Base-by-base conservation (phyloP, 495 filamentous ascomycete genomes). In the Aspergillus coremiiformis region DNA sequence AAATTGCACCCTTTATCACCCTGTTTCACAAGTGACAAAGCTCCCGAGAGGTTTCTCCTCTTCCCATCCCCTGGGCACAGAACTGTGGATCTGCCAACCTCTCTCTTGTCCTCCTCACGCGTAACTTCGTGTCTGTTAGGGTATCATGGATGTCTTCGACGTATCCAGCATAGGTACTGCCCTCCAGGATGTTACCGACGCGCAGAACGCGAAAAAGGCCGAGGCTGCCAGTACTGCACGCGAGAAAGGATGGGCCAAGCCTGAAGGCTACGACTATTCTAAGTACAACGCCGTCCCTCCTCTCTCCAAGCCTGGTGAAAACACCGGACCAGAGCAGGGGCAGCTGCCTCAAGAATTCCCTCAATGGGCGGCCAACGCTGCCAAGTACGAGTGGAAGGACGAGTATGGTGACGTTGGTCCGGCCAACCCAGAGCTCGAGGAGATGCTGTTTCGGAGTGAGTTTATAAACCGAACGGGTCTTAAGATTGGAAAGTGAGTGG, bases 331-430 rank as follows among this genome's bases (percentile, higher is more conserved):
- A 14, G 24, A 39, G 27, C 58, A 59, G 15, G 4, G 24, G 8
- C 51, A 67, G 1, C 32, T 60, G 3, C 27, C 27, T 9, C 32
- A 35, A n/a, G 32, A 35, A 1, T 5, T 35, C 15, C 62, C 67
- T 4, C 58, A 61, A 8, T 87, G 83, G 83, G 74, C 74, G 49
- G 70, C 73, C 12, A 79, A 78, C 49, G 83, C 83, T 22, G 59
- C 58, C 1, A 77, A 83, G 14, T 97, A 98, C 51, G 84, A 94
- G 63, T 96, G 87, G 86, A 75, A 82, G 9, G 88, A 88, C 2
- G 89, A 95, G 4, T 85, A 76, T 54, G 93, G 91, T 10, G 91
- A 98, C 46, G 71, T 97, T 44, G 90, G 84, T 24, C 93, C 92
- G 4, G 67, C 66, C 33, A 70, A 80, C 55, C 67, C 74, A 0